A percentile compares a stretch with the other conserved stretches of the same genome.
Evolutionary conservation across 306 rosid species (phyloP).

Genomic region (Ceratonia siliqua): DNA sequence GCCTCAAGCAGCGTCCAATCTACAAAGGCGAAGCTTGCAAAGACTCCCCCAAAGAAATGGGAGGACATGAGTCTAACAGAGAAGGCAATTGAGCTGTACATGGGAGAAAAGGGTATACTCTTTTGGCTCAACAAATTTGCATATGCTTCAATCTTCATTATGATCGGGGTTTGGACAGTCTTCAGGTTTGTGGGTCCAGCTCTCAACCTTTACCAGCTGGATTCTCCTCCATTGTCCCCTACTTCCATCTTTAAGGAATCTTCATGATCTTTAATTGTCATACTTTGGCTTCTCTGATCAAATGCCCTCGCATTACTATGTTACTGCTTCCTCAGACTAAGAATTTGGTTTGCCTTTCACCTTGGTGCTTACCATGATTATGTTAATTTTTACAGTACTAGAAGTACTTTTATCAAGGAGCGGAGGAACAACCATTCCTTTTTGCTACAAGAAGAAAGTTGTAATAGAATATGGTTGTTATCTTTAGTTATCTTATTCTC

Average conservation of each 20-base stretch:
- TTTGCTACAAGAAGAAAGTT: neutral
- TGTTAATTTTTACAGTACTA: neutral
- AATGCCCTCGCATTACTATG: neutral
- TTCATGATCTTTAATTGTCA: conserved; percentile 34
- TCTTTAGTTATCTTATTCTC: neutral
- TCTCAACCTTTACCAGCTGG: conserved; percentile 84
- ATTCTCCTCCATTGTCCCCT: conserved; percentile 72
- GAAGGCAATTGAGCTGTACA: conserved; percentile 71
- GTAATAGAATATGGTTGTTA: neutral
- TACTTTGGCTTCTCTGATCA: neutral
- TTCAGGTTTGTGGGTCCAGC: conserved; percentile 95
- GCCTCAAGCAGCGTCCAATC: conserved; percentile 22
- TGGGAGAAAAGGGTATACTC: conserved; percentile 87
- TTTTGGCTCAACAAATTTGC: conserved; percentile 93
- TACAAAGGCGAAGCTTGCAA: conserved; percentile 34
- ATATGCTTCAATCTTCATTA: conserved; percentile 85
- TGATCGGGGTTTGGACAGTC: conserved; percentile 81
- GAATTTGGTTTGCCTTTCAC: conserved; percentile 9
- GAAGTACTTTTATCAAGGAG: neutral
- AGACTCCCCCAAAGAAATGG: conserved; percentile 70
- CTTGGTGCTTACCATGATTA: neutral
- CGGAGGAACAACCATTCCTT: neutral
- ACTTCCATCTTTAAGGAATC: conserved; percentile 63
- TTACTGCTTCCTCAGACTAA: neutral
- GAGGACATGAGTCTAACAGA: conserved; percentile 79